Base-by-base conservation (phyloP, 805 yeast genomes). In the Metschnikowia baotianmanensis region DNA sequence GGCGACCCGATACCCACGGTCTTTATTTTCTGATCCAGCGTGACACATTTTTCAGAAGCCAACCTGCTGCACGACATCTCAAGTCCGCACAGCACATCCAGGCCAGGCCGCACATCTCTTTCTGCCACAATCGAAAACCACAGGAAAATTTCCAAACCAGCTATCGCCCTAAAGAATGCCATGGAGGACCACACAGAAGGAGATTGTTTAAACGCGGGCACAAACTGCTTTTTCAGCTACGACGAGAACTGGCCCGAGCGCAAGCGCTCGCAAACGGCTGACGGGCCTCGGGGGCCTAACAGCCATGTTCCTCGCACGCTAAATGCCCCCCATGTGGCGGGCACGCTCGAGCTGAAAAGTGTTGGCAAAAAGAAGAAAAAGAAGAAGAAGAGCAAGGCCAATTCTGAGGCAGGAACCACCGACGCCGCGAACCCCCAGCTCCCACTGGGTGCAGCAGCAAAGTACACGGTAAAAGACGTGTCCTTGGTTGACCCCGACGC, bases 401-500 rank as follows among this genome's bases (percentile, higher is more conserved):
- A 28, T 12, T 15, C 45, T 12, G 32, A 52, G 4, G 37, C 47
- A 5, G 32, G 36, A 16, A 34, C 22, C 17, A 10, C 29, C 17
- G 30, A n/a, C n/a, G n/a, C n/a, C n/a, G n/a, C n/a, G n/a, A n/a
- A n/a, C n/a, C n/a, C n/a, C n/a, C n/a, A n/a, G 8, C 19, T 29
- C 13, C 19, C 7, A 21, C n/a, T 22, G 30, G 15, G 12, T 16
- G 2, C 21, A 10, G 20, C 17, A 21, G 23, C 30, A 9, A 38
- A 40, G 9, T 23, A 46, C 31, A 29, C 35, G 10, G 43, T 46
- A 20, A 64, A 73, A 32, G 40, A 46, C 31, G 79, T 77, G 2
- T 71, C 78, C 34, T 51, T 80, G 19, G 74, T 72, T 53, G 69
- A 80, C 51, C 78, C 82, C 11, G 69, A 72, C 28, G 72, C 76